Conservation (phyloP, 164 flowering plant genomes). For the Vitis rotundifolia region DNA sequence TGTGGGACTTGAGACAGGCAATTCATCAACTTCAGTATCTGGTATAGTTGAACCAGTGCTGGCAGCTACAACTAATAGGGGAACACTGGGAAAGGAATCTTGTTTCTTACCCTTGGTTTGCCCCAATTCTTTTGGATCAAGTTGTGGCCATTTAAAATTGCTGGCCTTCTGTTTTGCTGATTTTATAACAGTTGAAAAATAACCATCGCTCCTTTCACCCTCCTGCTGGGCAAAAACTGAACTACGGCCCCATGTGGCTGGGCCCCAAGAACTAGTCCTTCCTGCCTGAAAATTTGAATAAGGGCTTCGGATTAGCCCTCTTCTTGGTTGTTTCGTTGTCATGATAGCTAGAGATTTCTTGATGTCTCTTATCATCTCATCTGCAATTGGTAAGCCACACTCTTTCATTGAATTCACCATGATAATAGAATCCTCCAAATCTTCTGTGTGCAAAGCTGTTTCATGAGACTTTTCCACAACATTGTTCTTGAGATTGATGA, state of each 20-base stretch:
- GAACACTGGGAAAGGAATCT: conserved; percentile 11
- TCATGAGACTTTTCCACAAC: conserved; percentile 57
- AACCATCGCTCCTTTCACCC: conserved; percentile 33
- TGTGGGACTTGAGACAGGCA: conserved; percentile 49
- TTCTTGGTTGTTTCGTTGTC: conserved; percentile 56
- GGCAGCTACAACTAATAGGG: conserved; percentile 21
- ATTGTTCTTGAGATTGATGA: conserved; percentile 47
- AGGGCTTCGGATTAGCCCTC: conserved; percentile 42
- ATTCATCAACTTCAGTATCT: conserved; percentile 44
- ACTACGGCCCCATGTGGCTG: conserved; percentile 41
- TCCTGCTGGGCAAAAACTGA: conserved; percentile 24
- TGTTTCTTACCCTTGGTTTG: conserved; percentile 19
- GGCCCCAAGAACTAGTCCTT: conserved; percentile 54
- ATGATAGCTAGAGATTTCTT: conserved; percentile 57
- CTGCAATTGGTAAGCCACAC: conserved; percentile 60
- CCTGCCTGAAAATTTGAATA: conserved; percentile 34
- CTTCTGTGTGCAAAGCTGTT: conserved; percentile 64
- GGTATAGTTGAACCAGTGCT: conserved; percentile 24
- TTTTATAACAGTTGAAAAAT: conserved; percentile 58
- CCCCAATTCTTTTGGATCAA: conserved; percentile 35
- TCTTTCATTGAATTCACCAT: conserved; percentile 79
- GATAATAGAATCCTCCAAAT: conserved; percentile 71
- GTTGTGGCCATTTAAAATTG: conserved; percentile 59
- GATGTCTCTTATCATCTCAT: conserved; percentile 76
- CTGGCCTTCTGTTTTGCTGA: conserved; percentile 68